Base-by-base conservation (phyloP, 179 eudicot genomes). In the Nepenthes alata region DNA sequence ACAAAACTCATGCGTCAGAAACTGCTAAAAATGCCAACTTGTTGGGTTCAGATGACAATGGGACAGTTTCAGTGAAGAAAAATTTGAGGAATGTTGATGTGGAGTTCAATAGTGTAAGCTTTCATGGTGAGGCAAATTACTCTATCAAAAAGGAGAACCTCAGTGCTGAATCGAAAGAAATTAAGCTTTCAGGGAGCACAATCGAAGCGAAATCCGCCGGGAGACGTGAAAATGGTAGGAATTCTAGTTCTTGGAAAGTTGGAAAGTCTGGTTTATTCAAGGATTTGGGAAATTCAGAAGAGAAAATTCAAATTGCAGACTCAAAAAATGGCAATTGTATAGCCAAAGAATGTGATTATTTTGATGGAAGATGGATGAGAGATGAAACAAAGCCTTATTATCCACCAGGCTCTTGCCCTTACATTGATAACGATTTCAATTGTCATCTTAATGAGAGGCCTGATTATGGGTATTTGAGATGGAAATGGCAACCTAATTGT, bases 291-390 rank as follows among this genome's bases (percentile, higher is more conserved):
- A 55, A 71, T 71, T 45, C 44, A 55, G 53, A 50, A 50, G 38
- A 15, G 38, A 45, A 12, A 35, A 53, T 10, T 61, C 57, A 3
- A 10, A 14, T 5, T 5, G 6, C 47, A 5, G 14, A 51, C 54
- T 51, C 57, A 5, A 10, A 53, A 13, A 38, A 10, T 12, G 62
- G 4, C 38, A 2, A 35, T 37, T 13, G 37, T 13, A 11, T 2
- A 10, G 6, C 11, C 6, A 13, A 4, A 13, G 53, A 62, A 6
- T 89, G 97, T 82, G 85, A 91, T 72, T 70, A 85, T 7, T 91
- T 70, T 73, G 73, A 85, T 76, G 96, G 97, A 4, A 78, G 72
- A 74, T 91, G 96, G 97, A 85, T 83, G 25, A 83, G 73, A 57
- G 86, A 91, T 74, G 78, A 83, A 37, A 52, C 69, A 35, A 73